Evolutionary conservation across 768 basidiomycete genomes (phyloP), one percentile per base, ranked within the genome.

Genomic region (Tylopilus balloui): DNA sequence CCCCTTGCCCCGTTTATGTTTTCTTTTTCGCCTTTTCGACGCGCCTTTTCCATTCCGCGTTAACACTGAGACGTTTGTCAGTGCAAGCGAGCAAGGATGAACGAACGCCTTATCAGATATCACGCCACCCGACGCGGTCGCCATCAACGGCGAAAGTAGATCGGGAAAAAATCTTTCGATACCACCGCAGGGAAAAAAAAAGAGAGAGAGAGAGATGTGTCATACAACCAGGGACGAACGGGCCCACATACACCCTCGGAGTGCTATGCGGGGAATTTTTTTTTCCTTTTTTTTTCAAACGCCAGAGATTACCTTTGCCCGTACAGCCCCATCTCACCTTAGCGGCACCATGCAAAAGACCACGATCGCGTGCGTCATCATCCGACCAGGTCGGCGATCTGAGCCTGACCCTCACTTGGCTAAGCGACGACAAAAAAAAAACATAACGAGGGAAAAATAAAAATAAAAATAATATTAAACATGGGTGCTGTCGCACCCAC

Each of bases 321-420:
- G 25, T 4, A 27, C 25, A 9, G 25, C 17, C 35, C 1, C 35
- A 17, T 19, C 9, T 36, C 19, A 17, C 35, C 35, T 19, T 19
- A 17, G 20, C 9, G 4, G n/a, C n/a, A n/a, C n/a, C n/a, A n/a
- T n/a, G n/a, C n/a, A 36, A 36, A 19, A 6, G 7, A 17, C 9
- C 0, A 10, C 1, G 3, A 19, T 36, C 17, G 9, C 17, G 17
- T 27, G 25, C 25, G n/a, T 36, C 10, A 20, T 20, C 21, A 29
- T 17, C 48, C 41, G 48, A 17, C 11, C 15, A 13, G 9, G 31
- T 34, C 51, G 54, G 54, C n/a, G n/a, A n/a, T 14, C 3, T 54
- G 60, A 61, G 61, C 25, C 27, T 51, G 8, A 41, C 51, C 25
- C 61, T 47, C 61, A 60, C 48, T 48, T 54, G 53, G 60, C 61